Base-by-base conservation (phyloP, 2,329 filamentous ascomycete species). In the Shiraia bambusicola region DNA sequence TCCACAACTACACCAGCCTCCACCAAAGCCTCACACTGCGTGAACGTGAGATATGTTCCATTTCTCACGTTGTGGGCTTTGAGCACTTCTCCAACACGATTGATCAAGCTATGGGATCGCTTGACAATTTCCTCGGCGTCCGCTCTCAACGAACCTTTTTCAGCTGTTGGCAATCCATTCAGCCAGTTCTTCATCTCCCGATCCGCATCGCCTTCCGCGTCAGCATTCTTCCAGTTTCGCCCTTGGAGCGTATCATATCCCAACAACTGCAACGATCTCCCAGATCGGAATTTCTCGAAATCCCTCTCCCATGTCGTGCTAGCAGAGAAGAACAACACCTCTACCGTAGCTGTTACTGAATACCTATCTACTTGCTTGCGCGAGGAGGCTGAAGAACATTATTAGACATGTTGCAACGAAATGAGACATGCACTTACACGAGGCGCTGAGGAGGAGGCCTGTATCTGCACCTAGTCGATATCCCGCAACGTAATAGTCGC, bases 381-480 rank as follows among this genome's bases (percentile, higher is more conserved):
- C 6, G 32, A 34, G 13, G 32, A 34, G 5, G 17, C 32, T 34
- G n/a, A n/a, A n/a, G n/a, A n/a, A n/a, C n/a, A n/a, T n/a, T n/a
- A n/a, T n/a, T n/a, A n/a, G n/a, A n/a, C n/a, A n/a, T n/a, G n/a
- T n/a, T n/a, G n/a, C n/a, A n/a, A n/a, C n/a, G n/a, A n/a, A n/a
- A n/a, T n/a, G n/a, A n/a, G n/a, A n/a, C n/a, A n/a, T n/a, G n/a
- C n/a, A n/a, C n/a, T 37, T 31, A 27, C 34, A 7, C 11, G 40
- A 42, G 6, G 27, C 29, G 28, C 40, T 42, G 10, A 42, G 15
- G n/a, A 42, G 15, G 9, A 42, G 27, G 13, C 40, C 40, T 15
- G 40, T 42, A 15, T 42, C 40, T 14, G 34, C 40, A n/a, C 40
- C 34, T n/a, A 42, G 33, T 6, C 33, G 33, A 28, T 42, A 42